Conservation (phyloP, 2,329 filamentous ascomycete species). For the Didymella glomerata region DNA sequence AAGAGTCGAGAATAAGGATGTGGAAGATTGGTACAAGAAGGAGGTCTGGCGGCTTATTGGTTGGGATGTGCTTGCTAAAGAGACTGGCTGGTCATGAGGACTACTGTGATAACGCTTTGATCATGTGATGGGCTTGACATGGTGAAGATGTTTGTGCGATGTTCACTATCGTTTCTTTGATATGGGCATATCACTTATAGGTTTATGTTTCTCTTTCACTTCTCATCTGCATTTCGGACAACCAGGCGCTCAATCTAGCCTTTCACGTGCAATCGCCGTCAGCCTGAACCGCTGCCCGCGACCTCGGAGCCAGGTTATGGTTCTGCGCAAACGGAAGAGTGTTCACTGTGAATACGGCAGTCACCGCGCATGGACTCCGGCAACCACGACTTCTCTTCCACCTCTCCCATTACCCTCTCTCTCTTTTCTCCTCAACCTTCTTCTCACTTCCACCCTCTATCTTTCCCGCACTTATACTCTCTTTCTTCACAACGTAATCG, state of each 20-base stretch:
- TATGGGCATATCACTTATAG: neutral
- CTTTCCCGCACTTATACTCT: neutral
- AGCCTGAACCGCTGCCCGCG: neutral
- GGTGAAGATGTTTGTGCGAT: neutral
- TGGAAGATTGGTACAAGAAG: slow-evolving; percentile 63
- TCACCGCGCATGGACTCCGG: slow-evolving; percentile 1
- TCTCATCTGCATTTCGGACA: neutral
- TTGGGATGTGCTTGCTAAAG: slow-evolving; percentile 60
- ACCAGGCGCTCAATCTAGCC: neutral
- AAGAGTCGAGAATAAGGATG: slow-evolving; percentile 52
- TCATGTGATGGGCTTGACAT: neutral
- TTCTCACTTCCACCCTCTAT: neutral
- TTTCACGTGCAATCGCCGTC: neutral
- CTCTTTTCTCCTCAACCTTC: neutral
- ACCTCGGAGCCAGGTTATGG: neutral
- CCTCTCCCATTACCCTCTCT: neutral
- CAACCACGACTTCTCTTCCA: neutral
- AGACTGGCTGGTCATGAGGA: slow-evolving; percentile 27
- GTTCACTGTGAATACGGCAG: slow-evolving; percentile 3
- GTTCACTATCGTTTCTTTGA: neutral
- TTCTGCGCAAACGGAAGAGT: neutral
- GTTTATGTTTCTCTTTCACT: neutral
- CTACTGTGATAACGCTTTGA: neutral
- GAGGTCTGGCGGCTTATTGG: slow-evolving; percentile 67
- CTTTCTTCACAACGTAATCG: neutral